A percentile compares a stretch with the other conserved stretches of the same genome.
These are phyloP conservation scores for Aureobasidium melanogenum DNA, from an alignment of 2,329 filamentous ascomycete species.

Conservation along the genomic window DNA sequence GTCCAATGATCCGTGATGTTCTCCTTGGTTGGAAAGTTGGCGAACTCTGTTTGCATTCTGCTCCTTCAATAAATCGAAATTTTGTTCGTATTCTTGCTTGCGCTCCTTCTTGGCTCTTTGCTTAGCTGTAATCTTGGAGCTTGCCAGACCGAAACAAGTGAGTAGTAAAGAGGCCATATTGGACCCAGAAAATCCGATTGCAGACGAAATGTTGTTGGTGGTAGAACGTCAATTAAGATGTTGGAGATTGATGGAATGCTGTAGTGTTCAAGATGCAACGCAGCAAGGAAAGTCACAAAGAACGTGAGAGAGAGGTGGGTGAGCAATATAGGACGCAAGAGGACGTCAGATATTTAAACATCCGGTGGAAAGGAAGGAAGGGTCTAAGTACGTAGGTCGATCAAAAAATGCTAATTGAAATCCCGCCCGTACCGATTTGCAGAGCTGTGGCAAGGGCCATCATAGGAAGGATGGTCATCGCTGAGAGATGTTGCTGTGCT, in stretches of 20 bases:
- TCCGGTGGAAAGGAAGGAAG: conserved; percentile 3
- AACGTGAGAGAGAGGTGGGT: background rate
- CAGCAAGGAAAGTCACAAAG: background rate
- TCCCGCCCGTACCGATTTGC: background rate
- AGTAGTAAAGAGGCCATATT: conserved; percentile 16
- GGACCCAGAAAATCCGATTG: background rate
- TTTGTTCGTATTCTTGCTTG: conserved; percentile 13
- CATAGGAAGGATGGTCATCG: background rate
- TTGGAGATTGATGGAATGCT: background rate
- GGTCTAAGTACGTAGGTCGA: background rate
- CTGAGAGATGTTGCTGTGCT: background rate
- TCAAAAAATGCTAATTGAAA: background rate
- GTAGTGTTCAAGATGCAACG: background rate
- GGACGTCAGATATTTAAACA: background rate
- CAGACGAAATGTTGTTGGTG: background rate
- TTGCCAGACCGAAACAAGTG: conserved; percentile 7
- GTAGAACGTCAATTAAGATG: background rate
- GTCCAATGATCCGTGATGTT: background rate
- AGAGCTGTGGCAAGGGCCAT: conserved; percentile 2
- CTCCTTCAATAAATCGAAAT: conserved; percentile 15
- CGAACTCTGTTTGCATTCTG: conserved; percentile 14
- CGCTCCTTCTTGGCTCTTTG: conserved; percentile 7
- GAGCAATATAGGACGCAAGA: background rate
- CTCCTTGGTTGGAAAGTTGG: conserved; percentile 6
- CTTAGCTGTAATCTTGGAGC: conserved; percentile 10